Evolutionary conservation across 2,329 filamentous ascomycete genomes (phyloP), one percentile per base, ranked within the genome.

Genomic region (Juglanconis oblonga): DNA sequence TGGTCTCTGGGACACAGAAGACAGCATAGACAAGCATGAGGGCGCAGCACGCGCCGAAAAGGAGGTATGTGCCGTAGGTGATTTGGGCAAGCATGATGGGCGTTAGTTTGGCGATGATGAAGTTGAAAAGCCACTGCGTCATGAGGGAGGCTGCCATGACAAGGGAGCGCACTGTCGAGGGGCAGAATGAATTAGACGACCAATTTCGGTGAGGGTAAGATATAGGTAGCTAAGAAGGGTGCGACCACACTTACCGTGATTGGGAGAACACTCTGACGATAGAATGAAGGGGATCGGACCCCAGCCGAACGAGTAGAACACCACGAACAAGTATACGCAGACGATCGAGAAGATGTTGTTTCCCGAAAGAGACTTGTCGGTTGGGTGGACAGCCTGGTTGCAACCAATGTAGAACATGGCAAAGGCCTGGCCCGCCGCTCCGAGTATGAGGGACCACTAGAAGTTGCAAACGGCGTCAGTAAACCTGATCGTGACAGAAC

Each of bases 1-100:
- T 82, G 3, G 80, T 83, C 65, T 83, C 80, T 1, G 81, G 81
- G 0, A 83, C 72, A 52, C 79, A 79, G 69, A 81, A 80, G 57
- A 75, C 76, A 3, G 79, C 74, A 68, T 78, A 83, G 48, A 80
- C 66, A 9, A 78, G 73, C 64, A 79, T 77, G 33, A 72, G 63
- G 14, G 81, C 71, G 52, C 81, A 76, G 36, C 81, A 71, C 0
- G 74, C 70, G 3, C 77, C 80, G 63, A 83, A 84, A 69, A 83
- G 78, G 59, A 84, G 79, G 67, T 81, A 84, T 0, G 80, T 79
- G 7, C 81, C 81, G 63, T 80, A 83, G 1, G 73, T 73, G 1
- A 78, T 68, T 4, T 69, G 67, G 0, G 70, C 73, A 14, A 77
- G 72, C 76, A 78, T 78, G 59, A 76, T 76, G 0, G 75, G 75